Conservation (phyloP, 129 eudicot genomes). For the Sambucus nigra region DNA sequence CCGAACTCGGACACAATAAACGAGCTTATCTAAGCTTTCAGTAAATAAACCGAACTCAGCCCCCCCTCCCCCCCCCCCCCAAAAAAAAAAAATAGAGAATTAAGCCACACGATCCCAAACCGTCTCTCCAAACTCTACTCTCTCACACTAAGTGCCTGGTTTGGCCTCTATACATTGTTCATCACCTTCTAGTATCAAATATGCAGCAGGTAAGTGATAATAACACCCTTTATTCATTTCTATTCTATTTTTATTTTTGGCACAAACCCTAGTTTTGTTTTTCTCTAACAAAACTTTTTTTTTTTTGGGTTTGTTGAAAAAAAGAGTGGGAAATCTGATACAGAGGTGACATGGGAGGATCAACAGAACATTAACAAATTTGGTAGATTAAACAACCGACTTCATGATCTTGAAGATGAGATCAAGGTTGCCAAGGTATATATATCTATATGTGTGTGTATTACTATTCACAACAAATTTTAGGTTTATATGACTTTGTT, state of each 20-base stretch:
- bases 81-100: too few species aligned
- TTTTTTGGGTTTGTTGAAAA: not conserved
- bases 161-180: too few species aligned
- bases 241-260: not conserved
- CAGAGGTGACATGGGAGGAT: conserved; percentile 95
- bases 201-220: conserved; percentile 35
- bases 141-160: too few species aligned
- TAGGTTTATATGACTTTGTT: too few species aligned
- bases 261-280: not conserved
- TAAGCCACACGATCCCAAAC: too few species aligned
- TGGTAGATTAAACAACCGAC: conserved; percentile 74
- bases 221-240: not conserved
- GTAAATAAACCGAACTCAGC: too few species aligned
- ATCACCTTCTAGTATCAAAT: conserved; percentile 16
- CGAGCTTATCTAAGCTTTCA: too few species aligned
- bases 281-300: not conserved
- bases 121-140: too few species aligned
- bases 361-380: conserved; percentile 93
- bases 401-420: conserved; percentile 81
- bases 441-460: too few species aligned
- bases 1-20: too few species aligned
- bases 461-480: not conserved
- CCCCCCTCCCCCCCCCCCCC: too few species aligned
- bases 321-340: conserved; percentile 43
- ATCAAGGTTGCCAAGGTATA: conserved; percentile 73